Conservation (phyloP, 345 rosid genomes). For the Salix dunnii region DNA sequence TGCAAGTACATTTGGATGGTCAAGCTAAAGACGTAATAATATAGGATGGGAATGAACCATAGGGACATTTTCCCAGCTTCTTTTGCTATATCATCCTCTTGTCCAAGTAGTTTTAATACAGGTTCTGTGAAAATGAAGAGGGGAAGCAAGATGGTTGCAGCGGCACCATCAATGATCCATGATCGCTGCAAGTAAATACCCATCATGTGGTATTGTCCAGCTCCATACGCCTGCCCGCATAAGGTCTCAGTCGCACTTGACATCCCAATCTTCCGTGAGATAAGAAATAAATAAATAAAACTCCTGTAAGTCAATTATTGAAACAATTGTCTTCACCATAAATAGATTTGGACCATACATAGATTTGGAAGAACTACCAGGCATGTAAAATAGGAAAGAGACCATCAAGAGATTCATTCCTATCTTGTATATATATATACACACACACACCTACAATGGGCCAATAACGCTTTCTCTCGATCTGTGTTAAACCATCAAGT, state of each 20-base stretch:
- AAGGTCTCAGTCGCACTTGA: constrained; percentile 40
- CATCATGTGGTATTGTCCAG: constrained; percentile 32
- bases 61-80: constrained; percentile 6
- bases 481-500: too few species aligned
- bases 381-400: background rate
- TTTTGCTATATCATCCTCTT: background rate
- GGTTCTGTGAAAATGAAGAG: constrained; percentile 10
- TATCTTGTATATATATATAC: too few species aligned
- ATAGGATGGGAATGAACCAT: constrained; percentile 13
- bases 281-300: background rate
- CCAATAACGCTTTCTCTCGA: too few species aligned
- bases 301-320: background rate
- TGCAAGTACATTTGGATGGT: constrained; percentile 39
- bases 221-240: constrained; percentile 46
- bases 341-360: constrained; percentile 36
- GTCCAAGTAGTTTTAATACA: background rate
- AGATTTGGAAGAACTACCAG: too few species aligned
- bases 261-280: constrained; percentile 35
- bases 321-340: background rate
- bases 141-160: constrained; percentile 15
- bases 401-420: too few species aligned
- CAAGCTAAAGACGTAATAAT: background rate
- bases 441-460: too few species aligned
- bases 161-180: background rate
- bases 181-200: constrained; percentile 37